Evolutionary conservation across 2,329 filamentous ascomycete species (phyloP), one percentile per base, ranked within the genome.

Genomic region (Cladophialophora immunda): DNA sequence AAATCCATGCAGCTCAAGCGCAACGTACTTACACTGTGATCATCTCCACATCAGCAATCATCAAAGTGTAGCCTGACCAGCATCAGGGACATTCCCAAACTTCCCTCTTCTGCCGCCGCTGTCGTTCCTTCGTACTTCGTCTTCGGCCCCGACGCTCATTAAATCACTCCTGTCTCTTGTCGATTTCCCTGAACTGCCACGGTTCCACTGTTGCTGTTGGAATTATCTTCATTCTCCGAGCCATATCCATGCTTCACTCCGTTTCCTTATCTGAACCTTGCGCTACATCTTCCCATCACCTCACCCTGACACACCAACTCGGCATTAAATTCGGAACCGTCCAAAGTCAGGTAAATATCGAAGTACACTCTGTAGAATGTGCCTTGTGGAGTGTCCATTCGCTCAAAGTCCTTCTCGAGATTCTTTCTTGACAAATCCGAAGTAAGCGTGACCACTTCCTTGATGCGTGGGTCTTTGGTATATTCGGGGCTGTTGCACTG

Each of bases 401-500:
- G 90, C 82, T 99, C 95, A 76, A 99, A 99, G 79, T 99, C 95
- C 82, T 97, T 98, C 80, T 99, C 95, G 13, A 99, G 89, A 78
- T 98, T 98, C 86, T 98, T 99, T 74, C 94, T 91, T 57, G 94
- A 97, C 65, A 99, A 86, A 78, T 99, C 95, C 1, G 94, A 98
- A 1, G 95, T 98, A 58, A 99, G 89, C 1, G 95, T 99, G 71
- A 98, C 95, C 65, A 98, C 93, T 81, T 98, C 95, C 87, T 98
- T 98, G 87, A 98, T 98, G 97, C 95, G 92, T 74, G 95, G 94
- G 87, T 99, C 95, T 80, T 98, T 99, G 73, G 94, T 98, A 79
- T 99, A 99, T 79, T 98, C 95, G 0, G 95, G 95, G 56, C 72
- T 72, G 38, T n/a, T 17, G 57, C 4, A 13, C n/a, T n/a, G 58